Evolutionary conservation across 345 rosid genomes (phyloP).

Genomic region (Combretum micranthum): DNA sequence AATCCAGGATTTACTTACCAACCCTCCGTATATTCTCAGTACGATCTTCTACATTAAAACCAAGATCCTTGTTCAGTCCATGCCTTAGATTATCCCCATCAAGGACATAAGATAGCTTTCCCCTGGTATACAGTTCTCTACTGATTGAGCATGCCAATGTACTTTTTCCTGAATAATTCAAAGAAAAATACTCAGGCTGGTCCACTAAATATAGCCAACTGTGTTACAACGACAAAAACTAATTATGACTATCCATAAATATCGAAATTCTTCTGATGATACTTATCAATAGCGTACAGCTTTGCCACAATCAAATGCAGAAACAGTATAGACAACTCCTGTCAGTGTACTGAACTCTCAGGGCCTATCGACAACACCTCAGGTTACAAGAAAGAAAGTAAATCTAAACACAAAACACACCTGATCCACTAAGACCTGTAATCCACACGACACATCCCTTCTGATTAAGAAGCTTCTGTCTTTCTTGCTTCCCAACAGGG

Average conservation of each 20-base stretch:
- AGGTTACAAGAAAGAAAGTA: background rate
- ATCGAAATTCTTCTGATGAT: too few species aligned
- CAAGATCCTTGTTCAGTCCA: constrained; percentile 78
- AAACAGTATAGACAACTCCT: too few species aligned
- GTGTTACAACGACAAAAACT: background rate
- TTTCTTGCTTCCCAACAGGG: constrained; percentile 65
- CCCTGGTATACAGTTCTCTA: constrained; percentile 52
- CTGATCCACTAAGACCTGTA: constrained; percentile 97
- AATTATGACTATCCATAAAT: background rate
- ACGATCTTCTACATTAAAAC: constrained; percentile 83
- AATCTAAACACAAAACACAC: constrained; percentile 20
- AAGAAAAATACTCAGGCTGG: background rate
- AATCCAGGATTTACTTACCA: constrained; percentile 36
- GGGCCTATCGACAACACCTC: too few species aligned
- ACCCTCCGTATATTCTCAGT: constrained; percentile 88
- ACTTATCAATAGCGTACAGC: too few species aligned
- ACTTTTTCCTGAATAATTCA: constrained; percentile 64
- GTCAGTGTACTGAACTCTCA: too few species aligned
- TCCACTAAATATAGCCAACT: background rate
- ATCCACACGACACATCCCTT: constrained; percentile 95
- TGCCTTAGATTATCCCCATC: constrained; percentile 93
- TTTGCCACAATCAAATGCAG: too few species aligned
- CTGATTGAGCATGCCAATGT: constrained; percentile 77
- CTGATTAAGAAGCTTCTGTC: constrained; percentile 72
- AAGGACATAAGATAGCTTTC: constrained; percentile 74